Conservation (phyloP, 164 flowering plant species). For the Berberis vulgaris region DNA sequence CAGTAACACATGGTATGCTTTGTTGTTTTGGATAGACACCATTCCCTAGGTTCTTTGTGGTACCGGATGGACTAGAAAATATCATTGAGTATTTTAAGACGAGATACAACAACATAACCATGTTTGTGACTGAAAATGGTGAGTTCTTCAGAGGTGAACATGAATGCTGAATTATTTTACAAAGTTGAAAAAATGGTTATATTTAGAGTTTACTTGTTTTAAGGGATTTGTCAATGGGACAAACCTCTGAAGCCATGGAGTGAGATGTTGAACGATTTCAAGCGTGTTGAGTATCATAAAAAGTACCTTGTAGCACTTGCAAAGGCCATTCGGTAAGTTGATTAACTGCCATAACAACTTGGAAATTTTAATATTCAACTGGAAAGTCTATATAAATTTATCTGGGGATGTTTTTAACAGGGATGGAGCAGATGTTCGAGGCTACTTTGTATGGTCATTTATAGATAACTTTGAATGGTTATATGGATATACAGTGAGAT, state of each 20-base stretch:
- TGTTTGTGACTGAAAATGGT: conserved; percentile 61
- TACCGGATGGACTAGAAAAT: conserved; percentile 52
- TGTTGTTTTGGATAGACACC: conserved; percentile 25
- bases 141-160: neutral
- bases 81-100: conserved; percentile 29
- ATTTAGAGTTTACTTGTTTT: neutral
- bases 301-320: conserved; percentile 34
- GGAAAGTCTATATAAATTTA: too few relatives aligned
- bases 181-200: neutral
- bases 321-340: conserved; percentile 37
- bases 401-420: neutral
- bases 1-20: neutral
- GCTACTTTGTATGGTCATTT: conserved; percentile 17
- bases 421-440: conserved; percentile 17
- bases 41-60: conserved; percentile 23
- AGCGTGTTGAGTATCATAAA: conserved; percentile 35
- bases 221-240: conserved; percentile 19
- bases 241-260: conserved; percentile 6
- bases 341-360: neutral
- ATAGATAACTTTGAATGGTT: conserved; percentile 15
- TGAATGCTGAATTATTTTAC: too few relatives aligned
- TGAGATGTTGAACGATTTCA: conserved; percentile 23
- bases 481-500: conserved; percentile 9
- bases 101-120: conserved; percentile 43
- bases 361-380: too few relatives aligned